Base-by-base conservation (phyloP, 805 yeast species). In the Starmerella powellii region DNA sequence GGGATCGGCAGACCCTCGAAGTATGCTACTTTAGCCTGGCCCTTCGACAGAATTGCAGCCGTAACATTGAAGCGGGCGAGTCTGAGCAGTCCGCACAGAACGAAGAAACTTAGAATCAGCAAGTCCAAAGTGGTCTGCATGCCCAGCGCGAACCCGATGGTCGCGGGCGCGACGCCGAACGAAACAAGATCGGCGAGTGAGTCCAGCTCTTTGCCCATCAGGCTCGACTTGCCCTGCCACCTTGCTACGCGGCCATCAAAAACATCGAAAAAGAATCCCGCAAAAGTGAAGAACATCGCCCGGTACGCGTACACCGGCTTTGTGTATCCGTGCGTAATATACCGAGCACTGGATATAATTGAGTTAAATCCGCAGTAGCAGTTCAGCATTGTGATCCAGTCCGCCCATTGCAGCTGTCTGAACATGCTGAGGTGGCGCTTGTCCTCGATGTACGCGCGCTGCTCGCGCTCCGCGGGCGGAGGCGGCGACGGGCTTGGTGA, bases 1-100 rank as follows among this genome's bases (percentile, higher is more conserved):
- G 98, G 98, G 51, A 91, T 86, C 10, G 98, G 98, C 40, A 91
- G 73, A 3, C 98, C 98, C 66, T 91, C 98, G 61, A 91, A 91
- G 64, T 77, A 88, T 23, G 48, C 33, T n/a, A 54, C 58, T 58
- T 81, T 78, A 27, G 91, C 74, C 64, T 87, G 87, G 16, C 98
- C 98, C 64, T 88, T 88, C 38, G 98, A 97, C 44, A 91, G 73
- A 47, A 84, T 82, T 37, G 87, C 80, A 6, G 91, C 94, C 1
- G 96, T 84, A 40, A 91, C 94, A 56, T 91, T 91, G 64, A 86
- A 91, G 59, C 98, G 73, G 6, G 98, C 98, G 53, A 91, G 71
- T 62, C 98, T 76, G 13, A 94, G 79, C 54, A 91, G 71, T 0
- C 97, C 97, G 64, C 97, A 87, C 41, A 88, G 70, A 1, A 88